Evolutionary conservation across 257 asterid genomes (phyloP), one percentile per base, ranked within the genome.

Genomic region (Solanum chilense): DNA sequence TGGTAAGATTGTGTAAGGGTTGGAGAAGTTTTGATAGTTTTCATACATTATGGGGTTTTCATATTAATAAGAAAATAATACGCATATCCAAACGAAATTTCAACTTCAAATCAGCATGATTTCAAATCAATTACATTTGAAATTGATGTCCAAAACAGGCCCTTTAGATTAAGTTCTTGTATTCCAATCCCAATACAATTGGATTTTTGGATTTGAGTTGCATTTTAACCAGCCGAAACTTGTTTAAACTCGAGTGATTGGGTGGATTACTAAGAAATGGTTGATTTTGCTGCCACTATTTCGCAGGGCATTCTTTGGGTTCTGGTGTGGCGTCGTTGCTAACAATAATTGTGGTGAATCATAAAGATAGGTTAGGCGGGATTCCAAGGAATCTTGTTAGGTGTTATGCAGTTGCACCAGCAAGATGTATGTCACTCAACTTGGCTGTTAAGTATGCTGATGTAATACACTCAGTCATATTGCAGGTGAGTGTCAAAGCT

Each of bases 391-490:
- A 87, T 88, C 86, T 95, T 87, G 60, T 97, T 23, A 89, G 91
- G 88, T 96, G 99, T 87, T 97, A 95, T 81, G 94, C 99, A 2
- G 93, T 97, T 45, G 99, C 99, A 4, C 99, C 99, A 6, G 97
- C 99, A 0, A 80, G 99, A 86, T 97, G 99, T 77, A 94, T 97
- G 99, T 97, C 99, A 7, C 98, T 97, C 76, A 97, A 97, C 88
- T 91, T 97, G 92, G 99, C 99, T 8, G 98, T 96, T 8, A 96
- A 95, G 90, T 97, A 97, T 78, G 99, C 99, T 7, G 99, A 96
- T 89, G 91, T 97, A 66, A 92, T 96, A 78, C 49, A 88, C 76
- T 97, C 99, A 3, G 95, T 97, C 39, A 96, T 97, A 85, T 87
- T 97, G 91, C 99, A 97, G 99, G 99, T 96, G 71, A 86, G 90